Percentiles rank a stretch among this genome's conserved stretches.
Evolutionary conservation across 225 moss, liverwort and hornwort species (phyloP).

Genomic region (Bryum argenteum): DNA sequence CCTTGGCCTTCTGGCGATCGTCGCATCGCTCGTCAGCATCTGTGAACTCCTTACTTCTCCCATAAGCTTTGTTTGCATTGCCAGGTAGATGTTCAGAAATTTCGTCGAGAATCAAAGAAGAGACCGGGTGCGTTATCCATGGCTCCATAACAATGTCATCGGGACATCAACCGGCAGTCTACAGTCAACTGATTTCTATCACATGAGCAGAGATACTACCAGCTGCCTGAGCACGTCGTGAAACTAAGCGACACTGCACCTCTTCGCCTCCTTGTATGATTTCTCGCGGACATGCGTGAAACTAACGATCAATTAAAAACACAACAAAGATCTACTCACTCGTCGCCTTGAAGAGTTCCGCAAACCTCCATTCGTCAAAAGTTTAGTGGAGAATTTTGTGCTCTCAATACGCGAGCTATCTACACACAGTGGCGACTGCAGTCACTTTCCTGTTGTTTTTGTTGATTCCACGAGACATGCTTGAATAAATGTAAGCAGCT

Average conservation of each 20-base stretch:
- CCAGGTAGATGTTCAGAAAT: not conserved
- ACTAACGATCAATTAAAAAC: too few relatives aligned
- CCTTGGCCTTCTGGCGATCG: slow-evolving; percentile 23
- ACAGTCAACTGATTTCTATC: slow-evolving; percentile 38
- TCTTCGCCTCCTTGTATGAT: slow-evolving; percentile 20
- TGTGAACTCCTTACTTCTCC: not conserved
- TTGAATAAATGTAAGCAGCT: too few relatives aligned
- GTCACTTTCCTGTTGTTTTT: too few relatives aligned
- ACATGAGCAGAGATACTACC: slow-evolving; percentile 38
- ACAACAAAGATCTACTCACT: too few relatives aligned
- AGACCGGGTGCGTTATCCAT: slow-evolving; percentile 13
- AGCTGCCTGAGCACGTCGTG: slow-evolving; percentile 25
- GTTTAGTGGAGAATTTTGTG: too few relatives aligned
- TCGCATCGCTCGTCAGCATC: slow-evolving; percentile 6
- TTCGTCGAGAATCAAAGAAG: slow-evolving; percentile 17
- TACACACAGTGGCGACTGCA: too few relatives aligned
- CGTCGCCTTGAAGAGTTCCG: too few relatives aligned
- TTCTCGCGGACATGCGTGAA: too few relatives aligned
- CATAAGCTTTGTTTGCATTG: not conserved
- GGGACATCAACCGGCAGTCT: slow-evolving; percentile 30
- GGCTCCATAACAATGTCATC: slow-evolving; percentile 18
- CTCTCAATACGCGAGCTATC: too few relatives aligned
- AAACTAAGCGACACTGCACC: slow-evolving; percentile 37
- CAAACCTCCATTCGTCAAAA: too few relatives aligned
- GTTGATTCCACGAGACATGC: too few relatives aligned